Base-by-base conservation (phyloP, 2,329 filamentous ascomycete species). In the Mycosphaerella arachidis region DNA sequence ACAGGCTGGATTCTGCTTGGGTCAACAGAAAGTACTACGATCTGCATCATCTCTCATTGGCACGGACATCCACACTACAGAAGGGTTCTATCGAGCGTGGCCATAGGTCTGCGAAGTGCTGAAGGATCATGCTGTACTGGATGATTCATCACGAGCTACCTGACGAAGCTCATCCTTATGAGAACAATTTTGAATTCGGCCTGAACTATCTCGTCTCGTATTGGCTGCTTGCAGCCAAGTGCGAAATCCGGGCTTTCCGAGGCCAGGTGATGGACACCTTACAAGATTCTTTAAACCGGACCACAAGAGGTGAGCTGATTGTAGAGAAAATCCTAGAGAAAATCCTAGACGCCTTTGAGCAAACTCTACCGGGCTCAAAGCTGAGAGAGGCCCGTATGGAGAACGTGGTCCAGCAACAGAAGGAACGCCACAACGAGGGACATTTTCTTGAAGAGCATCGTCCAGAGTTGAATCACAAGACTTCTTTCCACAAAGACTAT, bases 101-200 rank as follows among this genome's bases (percentile, higher is more conserved):
- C 12, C 12, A 43, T 6, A 13, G 16, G 16, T 9, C 6, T 13
- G 37, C 10, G 9, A 43, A 13, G 16, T 43, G 37, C 24, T 60
- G 53, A 31, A 56, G 54, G 53, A 45, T 53, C 12, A n/a, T 60
- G 16, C 45, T 60, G 8, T 56, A 51, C 58, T 60, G 53, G 53
- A 51, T 60, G 20, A 29, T 56, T 29, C 46, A 56, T 6, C 33
- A 43, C 20, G 20, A 45, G 13, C 51, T 55, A 6, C 51, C 51
- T 29, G 53, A 43, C 37, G 12, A n/a, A 9, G 37, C 16, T 13
- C 37, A 5, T 16, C 5, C 7, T 6, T 9, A 43, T 6, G 37
- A 43, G 16, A 43, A 3, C 10, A 13, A 16, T 13, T 43, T 5
- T 43, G 5, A 13, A 2, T 43, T n/a, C 16, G 16, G 5, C 16